phyloP scores from a whole-genome alignment of 139 green algal genomes.

The Chlorella sp. region DNA sequence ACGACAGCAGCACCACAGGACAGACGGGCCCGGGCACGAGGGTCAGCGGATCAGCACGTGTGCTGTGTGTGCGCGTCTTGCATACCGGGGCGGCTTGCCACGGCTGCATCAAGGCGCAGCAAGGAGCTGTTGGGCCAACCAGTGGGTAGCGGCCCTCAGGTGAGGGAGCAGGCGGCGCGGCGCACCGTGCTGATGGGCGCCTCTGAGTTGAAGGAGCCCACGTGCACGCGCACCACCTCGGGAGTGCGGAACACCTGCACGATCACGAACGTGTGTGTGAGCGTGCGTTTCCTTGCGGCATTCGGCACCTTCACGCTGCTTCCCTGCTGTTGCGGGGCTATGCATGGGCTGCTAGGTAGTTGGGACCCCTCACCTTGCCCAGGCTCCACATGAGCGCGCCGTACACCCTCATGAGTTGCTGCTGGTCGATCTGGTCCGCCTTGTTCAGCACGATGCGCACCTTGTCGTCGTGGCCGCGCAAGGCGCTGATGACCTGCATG shows the following conservation, averaged over 20 bases:
- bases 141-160: no score
- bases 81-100: no score
- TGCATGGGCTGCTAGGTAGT: no score
- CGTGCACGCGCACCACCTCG: slow-evolving; percentile 82
- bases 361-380: slow-evolving; percentile 78
- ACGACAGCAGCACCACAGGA: background rate
- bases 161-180: no score
- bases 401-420: slow-evolving; percentile 98
- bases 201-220: slow-evolving; percentile 83
- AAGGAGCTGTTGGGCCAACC: no score
- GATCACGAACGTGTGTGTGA: background rate
- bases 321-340: no score
- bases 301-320: no score
- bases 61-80: no score
- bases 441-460: slow-evolving; percentile 97
- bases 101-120: no score
- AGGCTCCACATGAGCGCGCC: slow-evolving; percentile 98
- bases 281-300: no score
- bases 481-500: slow-evolving; percentile 55
- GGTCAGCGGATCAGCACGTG: no score
- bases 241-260: slow-evolving; percentile 9
- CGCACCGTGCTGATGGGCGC: slow-evolving; percentile 46
- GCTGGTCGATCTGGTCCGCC: slow-evolving; percentile 80
- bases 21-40: no score
- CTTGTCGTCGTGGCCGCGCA: slow-evolving; percentile 91